These are phyloP conservation scores for Coleophoma cylindrospora DNA, from an alignment of 2,329 filamentous ascomycete genomes.

Conservation along the genomic window DNA sequence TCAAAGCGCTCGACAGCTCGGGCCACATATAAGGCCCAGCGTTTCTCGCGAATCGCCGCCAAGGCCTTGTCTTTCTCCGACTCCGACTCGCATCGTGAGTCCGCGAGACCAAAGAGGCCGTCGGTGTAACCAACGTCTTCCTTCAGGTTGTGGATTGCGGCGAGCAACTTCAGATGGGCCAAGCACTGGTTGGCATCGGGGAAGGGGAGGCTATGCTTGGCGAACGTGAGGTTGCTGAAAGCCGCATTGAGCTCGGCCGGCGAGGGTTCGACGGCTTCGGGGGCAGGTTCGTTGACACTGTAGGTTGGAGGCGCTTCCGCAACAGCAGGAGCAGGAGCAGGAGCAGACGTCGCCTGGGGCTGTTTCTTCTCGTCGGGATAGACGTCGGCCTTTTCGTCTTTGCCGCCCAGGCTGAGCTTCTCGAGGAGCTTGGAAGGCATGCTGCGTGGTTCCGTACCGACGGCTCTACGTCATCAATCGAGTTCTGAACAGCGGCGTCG, in stretches of 20 bases:
- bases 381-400: constrained; percentile 5
- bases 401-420: constrained; percentile 6
- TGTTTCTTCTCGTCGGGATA: constrained; percentile 2
- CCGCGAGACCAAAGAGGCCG: constrained; percentile 60
- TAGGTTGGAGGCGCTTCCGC: constrained; percentile 14
- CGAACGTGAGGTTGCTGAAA: constrained; percentile 33
- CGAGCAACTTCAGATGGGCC: constrained; percentile 69
- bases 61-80: constrained; percentile 35
- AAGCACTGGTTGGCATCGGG: constrained; percentile 55
- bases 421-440: constrained; percentile 2
- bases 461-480: not conserved
- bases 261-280: constrained; percentile 3
- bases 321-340: not conserved
- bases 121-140: constrained; percentile 62
- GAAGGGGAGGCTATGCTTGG: constrained; percentile 17
- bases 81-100: constrained; percentile 29
- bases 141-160: constrained; percentile 61
- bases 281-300: constrained; percentile 6
- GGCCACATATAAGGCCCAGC: constrained; percentile 67
- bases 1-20: constrained; percentile 65
- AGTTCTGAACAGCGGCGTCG: not conserved
- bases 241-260: constrained; percentile 23
- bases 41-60: constrained; percentile 60
- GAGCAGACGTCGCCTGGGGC: not conserved
- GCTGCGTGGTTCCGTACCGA: no score